A percentile compares a stretch with the other conserved stretches of the same genome.
phyloP scores from a whole-genome alignment of 352 stramenopile species.

The Pythium angustatum region DNA sequence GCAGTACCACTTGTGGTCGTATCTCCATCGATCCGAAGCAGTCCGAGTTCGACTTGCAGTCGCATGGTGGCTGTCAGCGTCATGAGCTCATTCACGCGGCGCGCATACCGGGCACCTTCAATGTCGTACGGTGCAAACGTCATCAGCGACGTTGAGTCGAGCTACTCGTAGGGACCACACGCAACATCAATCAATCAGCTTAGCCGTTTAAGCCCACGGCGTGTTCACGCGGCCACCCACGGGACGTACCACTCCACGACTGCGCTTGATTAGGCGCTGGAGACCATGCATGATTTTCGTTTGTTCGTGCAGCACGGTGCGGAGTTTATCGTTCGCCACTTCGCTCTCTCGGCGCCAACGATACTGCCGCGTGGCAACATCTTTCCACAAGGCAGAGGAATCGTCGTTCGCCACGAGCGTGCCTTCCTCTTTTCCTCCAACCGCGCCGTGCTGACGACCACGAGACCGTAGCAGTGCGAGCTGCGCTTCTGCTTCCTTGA shows the following conservation, averaged over 20 bases:
- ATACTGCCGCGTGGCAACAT: slow-evolving; percentile 9
- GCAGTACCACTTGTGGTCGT: neutral
- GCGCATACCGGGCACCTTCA: slow-evolving; percentile 4
- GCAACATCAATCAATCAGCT: too few relatives aligned
- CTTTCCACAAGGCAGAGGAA: slow-evolving; percentile 2
- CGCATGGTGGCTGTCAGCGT: neutral
- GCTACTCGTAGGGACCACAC: too few relatives aligned
- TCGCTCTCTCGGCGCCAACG: slow-evolving; percentile 18
- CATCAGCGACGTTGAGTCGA: neutral
- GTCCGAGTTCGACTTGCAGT: neutral
- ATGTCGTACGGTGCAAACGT: neutral
- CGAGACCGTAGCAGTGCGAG: slow-evolving; percentile 1
- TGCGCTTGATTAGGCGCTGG: slow-evolving; percentile 1
- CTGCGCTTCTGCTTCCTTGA: neutral
- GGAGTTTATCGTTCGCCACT: slow-evolving; percentile 2
- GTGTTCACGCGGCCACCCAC: too few relatives aligned
- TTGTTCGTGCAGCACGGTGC: neutral
- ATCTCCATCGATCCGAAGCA: neutral
- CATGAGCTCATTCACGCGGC: slow-evolving; percentile 9
- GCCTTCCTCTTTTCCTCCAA: too few relatives aligned
- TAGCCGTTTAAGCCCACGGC: too few relatives aligned
- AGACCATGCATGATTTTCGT: slow-evolving; percentile 7
- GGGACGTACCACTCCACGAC: slow-evolving; percentile 4
- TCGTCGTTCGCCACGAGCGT: too few relatives aligned
- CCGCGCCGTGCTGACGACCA: neutral